Evolutionary conservation across 169 alveolate species (phyloP).

Genomic region (Eimeria sp.): DNA sequence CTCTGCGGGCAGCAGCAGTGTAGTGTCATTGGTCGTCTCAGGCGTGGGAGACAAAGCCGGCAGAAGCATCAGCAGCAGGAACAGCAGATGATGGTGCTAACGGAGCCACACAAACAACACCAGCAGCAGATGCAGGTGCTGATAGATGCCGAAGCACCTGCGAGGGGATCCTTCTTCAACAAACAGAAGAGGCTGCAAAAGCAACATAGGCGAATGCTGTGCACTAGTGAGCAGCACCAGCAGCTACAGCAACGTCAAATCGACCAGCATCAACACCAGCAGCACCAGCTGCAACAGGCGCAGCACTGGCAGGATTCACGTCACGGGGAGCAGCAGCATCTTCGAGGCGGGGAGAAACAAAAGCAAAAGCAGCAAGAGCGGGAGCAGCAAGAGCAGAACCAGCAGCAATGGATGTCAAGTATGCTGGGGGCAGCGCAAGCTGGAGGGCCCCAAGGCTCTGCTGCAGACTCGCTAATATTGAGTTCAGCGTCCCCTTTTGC

Average conservation of each 20-base stretch:
- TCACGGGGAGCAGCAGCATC: background rate
- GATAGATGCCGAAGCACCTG: background rate
- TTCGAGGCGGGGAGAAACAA: background rate
- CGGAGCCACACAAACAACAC: background rate
- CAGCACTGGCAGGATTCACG: slow-evolving; percentile 9
- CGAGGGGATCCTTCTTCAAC: slow-evolving; percentile 15
- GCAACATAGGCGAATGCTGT: no score
- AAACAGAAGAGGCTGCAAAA: background rate
- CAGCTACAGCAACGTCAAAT: no score
- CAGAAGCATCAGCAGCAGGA: slow-evolving; percentile 45
- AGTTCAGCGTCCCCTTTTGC: background rate
- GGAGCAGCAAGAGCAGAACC: background rate
- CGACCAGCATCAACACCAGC: background rate
- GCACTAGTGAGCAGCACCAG: no score
- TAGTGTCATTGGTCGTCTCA: background rate
- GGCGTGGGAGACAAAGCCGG: background rate
- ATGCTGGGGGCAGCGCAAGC: background rate
- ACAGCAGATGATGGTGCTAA: background rate
- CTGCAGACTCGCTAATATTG: background rate
- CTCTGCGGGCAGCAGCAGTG: background rate
- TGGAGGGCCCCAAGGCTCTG: background rate
- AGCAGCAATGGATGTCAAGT: background rate
- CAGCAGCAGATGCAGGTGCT: background rate
- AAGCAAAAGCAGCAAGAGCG: background rate
- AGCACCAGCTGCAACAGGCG: background rate